These are phyloP conservation scores for Blastobotrys ciferrii DNA, from an alignment of 1,139 yeast species.

Conservation along the genomic window DNA sequence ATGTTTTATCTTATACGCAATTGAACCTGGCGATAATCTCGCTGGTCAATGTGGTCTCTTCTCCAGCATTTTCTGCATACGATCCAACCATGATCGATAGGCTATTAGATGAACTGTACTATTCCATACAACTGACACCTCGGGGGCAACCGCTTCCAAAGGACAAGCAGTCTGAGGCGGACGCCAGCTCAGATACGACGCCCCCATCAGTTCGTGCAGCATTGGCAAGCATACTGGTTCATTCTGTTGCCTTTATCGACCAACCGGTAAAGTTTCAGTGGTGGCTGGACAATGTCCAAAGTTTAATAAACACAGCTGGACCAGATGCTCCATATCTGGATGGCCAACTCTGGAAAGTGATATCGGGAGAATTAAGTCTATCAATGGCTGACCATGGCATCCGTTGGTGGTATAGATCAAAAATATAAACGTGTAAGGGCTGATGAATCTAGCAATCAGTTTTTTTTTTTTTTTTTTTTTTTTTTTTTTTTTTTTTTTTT, in stretches of 20 bases:
- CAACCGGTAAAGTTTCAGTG: slow-evolving; percentile 38
- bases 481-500: too few relatives aligned
- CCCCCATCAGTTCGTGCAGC: slow-evolving; percentile 52
- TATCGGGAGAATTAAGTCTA: slow-evolving; percentile 53
- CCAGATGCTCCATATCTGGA: slow-evolving; percentile 39
- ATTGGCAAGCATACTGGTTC: slow-evolving; percentile 47
- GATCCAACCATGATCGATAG: slow-evolving; percentile 40
- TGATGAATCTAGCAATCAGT: too few relatives aligned
- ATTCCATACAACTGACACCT: slow-evolving; percentile 31
- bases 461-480: too few relatives aligned
- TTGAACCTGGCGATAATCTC: slow-evolving; percentile 58
- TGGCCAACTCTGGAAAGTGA: slow-evolving; percentile 40
- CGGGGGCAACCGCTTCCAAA: not conserved
- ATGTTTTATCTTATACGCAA: slow-evolving; percentile 53
- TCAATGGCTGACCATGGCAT: slow-evolving; percentile 62
- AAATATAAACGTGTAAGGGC: slow-evolving; percentile 6
- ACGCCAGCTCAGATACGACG: slow-evolving; percentile 32
- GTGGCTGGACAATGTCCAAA: slow-evolving; percentile 44
- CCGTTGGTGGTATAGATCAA: slow-evolving; percentile 60
- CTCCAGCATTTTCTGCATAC: slow-evolving; percentile 41
- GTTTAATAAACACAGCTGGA: slow-evolving; percentile 17
- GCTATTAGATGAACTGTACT: slow-evolving; percentile 43
- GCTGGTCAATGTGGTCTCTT: slow-evolving; percentile 51
- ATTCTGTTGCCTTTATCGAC: slow-evolving; percentile 56
- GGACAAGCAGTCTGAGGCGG: slow-evolving; percentile 23